A percentile compares a stretch with the other conserved stretches of the same genome.
phyloP scores from a whole-genome alignment of 306 rosid species.

The Acacia confusa region DNA sequence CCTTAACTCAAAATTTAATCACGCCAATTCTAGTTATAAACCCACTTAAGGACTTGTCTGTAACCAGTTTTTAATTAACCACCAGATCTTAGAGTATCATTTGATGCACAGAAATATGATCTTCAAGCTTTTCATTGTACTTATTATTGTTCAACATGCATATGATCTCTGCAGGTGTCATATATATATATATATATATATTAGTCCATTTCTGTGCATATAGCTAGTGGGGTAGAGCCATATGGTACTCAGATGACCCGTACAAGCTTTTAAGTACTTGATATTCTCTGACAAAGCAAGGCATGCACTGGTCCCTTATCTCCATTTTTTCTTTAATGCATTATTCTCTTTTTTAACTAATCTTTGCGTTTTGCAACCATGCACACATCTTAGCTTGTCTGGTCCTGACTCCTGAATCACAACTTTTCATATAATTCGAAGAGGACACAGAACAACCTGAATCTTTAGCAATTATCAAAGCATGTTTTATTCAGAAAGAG shows the following conservation, averaged over 20 bases:
- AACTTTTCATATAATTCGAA: neutral
- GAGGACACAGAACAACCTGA: neutral
- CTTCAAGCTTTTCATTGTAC: neutral
- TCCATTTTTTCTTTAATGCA: slow-evolving; percentile 17
- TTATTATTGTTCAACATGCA: neutral
- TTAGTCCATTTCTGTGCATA: neutral
- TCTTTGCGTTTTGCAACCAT: slow-evolving; percentile 1
- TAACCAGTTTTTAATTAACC: neutral
- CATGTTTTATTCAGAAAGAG: neutral
- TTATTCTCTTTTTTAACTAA: slow-evolving; percentile 1
- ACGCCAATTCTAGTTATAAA: no score
- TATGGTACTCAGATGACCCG: slow-evolving; percentile 36
- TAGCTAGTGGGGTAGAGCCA: neutral
- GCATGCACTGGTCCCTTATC: slow-evolving; percentile 2
- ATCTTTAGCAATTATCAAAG: neutral
- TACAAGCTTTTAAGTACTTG: slow-evolving; percentile 45
- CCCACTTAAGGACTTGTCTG: no score
- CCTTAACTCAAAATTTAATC: no score
- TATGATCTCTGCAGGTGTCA: neutral
- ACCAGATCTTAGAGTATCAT: neutral
- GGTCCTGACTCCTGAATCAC: neutral
- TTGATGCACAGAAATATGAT: neutral
- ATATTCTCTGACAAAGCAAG: slow-evolving; percentile 53
- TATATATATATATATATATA: neutral
- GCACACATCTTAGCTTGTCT: slow-evolving; percentile 27